These are phyloP conservation scores for Camellia granthamiana DNA, from an alignment of 148 eudicot genomes.

Conservation along the genomic window DNA sequence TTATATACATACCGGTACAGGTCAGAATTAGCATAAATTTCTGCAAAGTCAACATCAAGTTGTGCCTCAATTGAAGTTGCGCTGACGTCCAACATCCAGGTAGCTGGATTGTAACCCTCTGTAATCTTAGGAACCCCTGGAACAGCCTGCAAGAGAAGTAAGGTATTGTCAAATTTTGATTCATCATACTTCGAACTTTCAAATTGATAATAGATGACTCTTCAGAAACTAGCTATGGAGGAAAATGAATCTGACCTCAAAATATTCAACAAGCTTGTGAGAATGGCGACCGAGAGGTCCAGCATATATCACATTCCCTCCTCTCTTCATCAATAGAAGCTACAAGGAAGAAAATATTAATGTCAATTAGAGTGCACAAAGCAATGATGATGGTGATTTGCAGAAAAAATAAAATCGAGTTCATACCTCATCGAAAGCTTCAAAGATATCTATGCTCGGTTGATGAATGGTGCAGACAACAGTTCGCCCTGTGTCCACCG, in stretches of 20 bases:
- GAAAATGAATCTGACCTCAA: constrained; percentile 17
- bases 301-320: constrained; percentile 38
- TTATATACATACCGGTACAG: constrained; percentile 14
- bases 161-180: neutral
- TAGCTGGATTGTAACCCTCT: constrained; percentile 22
- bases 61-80: constrained; percentile 15
- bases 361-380: neutral
- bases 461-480: constrained; percentile 42
- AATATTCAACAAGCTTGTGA: constrained; percentile 32
- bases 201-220: neutral
- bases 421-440: constrained; percentile 49
- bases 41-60: constrained; percentile 21
- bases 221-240: no score
- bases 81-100: constrained; percentile 24
- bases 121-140: constrained; percentile 32
- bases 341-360: constrained; percentile 5
- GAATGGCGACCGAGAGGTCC: constrained; percentile 38
- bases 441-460: constrained; percentile 42
- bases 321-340: constrained; percentile 42
- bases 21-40: constrained; percentile 18
- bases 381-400: neutral
- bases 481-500: constrained; percentile 33
- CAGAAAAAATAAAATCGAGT: neutral
- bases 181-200: neutral
- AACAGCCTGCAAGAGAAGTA: constrained; percentile 25